Base-by-base conservation (phyloP, 2,329 filamentous ascomycete genomes). In the Trichoderma sp. region DNA sequence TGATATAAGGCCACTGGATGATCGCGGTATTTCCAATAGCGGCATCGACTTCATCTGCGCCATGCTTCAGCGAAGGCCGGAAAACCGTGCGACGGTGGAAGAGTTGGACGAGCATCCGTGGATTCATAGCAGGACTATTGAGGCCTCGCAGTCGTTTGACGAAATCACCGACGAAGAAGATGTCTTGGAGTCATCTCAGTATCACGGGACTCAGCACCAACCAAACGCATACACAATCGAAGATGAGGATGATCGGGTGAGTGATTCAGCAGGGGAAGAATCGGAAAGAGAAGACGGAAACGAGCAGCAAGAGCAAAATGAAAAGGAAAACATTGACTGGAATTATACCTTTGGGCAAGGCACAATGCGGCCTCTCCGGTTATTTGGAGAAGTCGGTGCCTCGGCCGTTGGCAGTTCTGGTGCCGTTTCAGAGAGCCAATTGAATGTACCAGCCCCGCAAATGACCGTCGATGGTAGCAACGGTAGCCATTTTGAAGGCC, bases 11-110 rank as follows among this genome's bases (percentile, higher is more conserved):
- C 89, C 92, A 1, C 82, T 98, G 28, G 80, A 86, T 11, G 76
- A 81, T 6, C 80, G 79, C 11, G 81, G 83, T 0, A 83, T 96
- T 8, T 93, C 93, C 0, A 81, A 86, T 1, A 77, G 83, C 2
- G 92, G 90, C 13, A 87, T 96, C 59, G 86, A 94, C 72, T 92
- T 97, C 73, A 82, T 98, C 37, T 81, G 83, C 18, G 83, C 84
- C n/a, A 96, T 97, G 87, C 87, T 98, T 5, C 89, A 93, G 72
- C 88, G 88, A n/a, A 89, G 94, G 60, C 93, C 95, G 1, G 86
- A 91, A 68, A 80, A 86, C n/a, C 89, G 95, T 68, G 92, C 93
- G 0, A 92, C 90, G 0, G 89, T 96, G 55, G 77, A 82, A 5
- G 85, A 91, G 61, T 90, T 97, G 66, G 85, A 92, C 69, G 79